Evolutionary conservation across 2,329 filamentous ascomycete species (phyloP), one percentile per base, ranked within the genome.

Genomic region (Sphaerulina musiva): DNA sequence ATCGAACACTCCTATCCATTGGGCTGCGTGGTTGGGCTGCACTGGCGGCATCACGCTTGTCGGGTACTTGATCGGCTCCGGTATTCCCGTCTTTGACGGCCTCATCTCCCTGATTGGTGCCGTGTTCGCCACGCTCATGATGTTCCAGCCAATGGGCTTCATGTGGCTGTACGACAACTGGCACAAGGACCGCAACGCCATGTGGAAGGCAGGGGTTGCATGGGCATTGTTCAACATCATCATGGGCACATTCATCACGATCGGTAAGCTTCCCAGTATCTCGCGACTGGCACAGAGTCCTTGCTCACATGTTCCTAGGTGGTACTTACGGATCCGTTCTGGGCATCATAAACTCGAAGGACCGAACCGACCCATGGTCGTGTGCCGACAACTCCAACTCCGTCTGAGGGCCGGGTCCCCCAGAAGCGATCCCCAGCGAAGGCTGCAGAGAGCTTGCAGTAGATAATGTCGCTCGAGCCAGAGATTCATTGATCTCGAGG

Each of bases 81-180:
- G 58, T 8, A 63, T 64, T 31, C 62, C 62, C 29, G 62, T 62
- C 6, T 64, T 64, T 48, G 59, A 61, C 32, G 57, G 57, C 32
- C 61, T 64, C 11, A 59, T 64, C 48, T 60, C 62, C 5, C 52
- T 64, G 12, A 58, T 64, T 36, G 62, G 62, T 44, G 62, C 62
- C 12, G 53, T 62, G 20, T 55, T 64, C 46, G 62, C 61, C 32
- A 62, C 61, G 2, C 50, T 58, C 31, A 60, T 63, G 57, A 60
- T 53, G 31, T 64, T 64, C 57, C 61, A 64, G 43, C 69, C 69
- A 4, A 69, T 69, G 65, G 70, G 70, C 4, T 64, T 64, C 56
- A 74, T 73, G 72, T 74, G 71, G 71, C 53, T 74, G 3, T 72
- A 73, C 48, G 72, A 75, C 56, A 73, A 75, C 57, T 73, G 68